Evolutionary conservation across 441 rosid species (phyloP).

Genomic region (Syzygium malaccense): DNA sequence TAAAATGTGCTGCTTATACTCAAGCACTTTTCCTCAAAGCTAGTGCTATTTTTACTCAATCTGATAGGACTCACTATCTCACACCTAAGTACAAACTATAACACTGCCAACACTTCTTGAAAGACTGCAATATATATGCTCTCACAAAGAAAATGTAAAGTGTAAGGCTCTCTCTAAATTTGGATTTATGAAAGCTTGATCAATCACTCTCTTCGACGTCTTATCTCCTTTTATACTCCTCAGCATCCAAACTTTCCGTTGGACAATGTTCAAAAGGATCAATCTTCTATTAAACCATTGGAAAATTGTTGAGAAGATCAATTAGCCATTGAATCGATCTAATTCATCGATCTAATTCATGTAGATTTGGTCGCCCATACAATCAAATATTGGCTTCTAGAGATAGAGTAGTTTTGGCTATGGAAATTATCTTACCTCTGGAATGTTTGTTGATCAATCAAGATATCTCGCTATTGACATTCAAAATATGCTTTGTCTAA

Average conservation of each 20-base stretch:
- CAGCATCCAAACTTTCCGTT: neutral
- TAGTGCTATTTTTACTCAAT: neutral
- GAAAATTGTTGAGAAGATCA: neutral
- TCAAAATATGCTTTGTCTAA: too few species aligned
- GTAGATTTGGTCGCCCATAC: neutral
- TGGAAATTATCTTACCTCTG: neutral
- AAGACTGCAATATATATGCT: neutral
- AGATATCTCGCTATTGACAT: neutral
- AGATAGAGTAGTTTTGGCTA: too few species aligned
- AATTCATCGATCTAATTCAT: neutral
- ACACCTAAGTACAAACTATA: neutral
- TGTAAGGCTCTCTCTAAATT: neutral
- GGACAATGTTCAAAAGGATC: neutral
- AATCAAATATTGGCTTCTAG: neutral
- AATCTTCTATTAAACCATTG: neutral
- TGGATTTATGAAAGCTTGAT: neutral
- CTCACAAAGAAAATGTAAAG: neutral
- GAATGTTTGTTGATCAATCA: neutral
- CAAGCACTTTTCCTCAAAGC: neutral
- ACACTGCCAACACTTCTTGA: neutral
- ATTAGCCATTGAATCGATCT: neutral
- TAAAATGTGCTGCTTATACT: neutral
- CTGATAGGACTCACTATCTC: neutral
- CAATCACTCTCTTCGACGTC: neutral
- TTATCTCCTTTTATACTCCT: neutral